Evolutionary conservation across 441 rosid species (phyloP), one percentile per base, ranked within the genome.

Genomic region (Theobroma grandiflorum): DNA sequence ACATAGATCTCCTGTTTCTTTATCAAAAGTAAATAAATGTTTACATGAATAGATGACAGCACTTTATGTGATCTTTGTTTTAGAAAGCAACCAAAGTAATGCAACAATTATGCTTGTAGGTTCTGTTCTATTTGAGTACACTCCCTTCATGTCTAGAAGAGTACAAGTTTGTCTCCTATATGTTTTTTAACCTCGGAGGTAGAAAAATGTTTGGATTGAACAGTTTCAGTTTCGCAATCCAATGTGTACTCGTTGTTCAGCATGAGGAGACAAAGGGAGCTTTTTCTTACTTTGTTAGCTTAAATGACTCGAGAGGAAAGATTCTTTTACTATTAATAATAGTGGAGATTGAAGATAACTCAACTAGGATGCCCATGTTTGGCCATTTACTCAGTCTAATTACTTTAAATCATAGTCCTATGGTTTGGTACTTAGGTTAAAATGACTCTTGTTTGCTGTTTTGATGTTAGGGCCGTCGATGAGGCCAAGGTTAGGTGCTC

Each of bases 31-130:
- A n/a, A 57, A 20, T 57, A 22, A 57, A 2, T 57, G 62, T n/a
- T 42, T 57, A 57, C 62, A 6, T 4, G 26, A 20, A 57, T 7
- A 57, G 31, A n/a, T n/a, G 22, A 8, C 31, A 7, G 62, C 62
- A 8, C 62, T 57, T 57, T n/a, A 20, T 57, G 7, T 57, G 11
- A 8, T 57, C 62, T 57, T 20, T 57, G 26, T 57, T 20, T 57
- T 57, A n/a, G 20, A 57, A 57, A 57, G 62, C 62, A 57, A n/a
- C 62, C 22, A 57, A 57, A 57, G 62, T 57, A 57, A 57, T n/a
- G 33, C 11, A n/a, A 57, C 2, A 26, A 57, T n/a, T 6, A n/a
- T 57, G 62, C 11, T 57, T 57, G n/a, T n/a, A 57, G 12, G 62
- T n/a, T 55, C 31, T 57, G 12, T n/a, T n/a, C 2, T 55, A 55